Percentiles rank a stretch among this genome's conserved stretches.
These are phyloP conservation scores for Gossypium trilobum DNA, from an alignment of 441 rosid species.

Conservation along the genomic window DNA sequence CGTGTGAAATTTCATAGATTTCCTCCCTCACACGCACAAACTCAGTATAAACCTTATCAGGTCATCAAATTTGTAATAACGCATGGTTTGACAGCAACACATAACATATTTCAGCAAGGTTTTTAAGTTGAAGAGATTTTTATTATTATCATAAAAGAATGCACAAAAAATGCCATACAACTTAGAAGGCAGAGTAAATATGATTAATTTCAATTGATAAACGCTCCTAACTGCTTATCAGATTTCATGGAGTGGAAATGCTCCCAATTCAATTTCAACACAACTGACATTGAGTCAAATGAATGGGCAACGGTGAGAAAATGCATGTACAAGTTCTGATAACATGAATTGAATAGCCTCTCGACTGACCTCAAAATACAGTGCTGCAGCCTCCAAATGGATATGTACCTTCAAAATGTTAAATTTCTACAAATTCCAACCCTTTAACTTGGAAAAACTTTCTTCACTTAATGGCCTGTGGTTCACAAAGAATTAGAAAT, in stretches of 20 bases:
- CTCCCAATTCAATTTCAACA: neutral
- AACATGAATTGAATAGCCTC: slow-evolving; percentile 17
- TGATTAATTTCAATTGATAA: slow-evolving; percentile 10
- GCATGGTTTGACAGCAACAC: neutral
- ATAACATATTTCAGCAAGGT: neutral
- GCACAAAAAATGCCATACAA: neutral
- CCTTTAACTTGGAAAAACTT: slow-evolving; percentile 12
- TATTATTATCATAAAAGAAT: neutral
- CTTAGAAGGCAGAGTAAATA: neutral
- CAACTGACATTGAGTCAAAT: slow-evolving; percentile 1
- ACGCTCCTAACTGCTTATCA: neutral
- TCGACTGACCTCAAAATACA: slow-evolving; percentile 20
- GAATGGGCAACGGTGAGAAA: slow-evolving; percentile 7
- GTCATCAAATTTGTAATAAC: neutral
- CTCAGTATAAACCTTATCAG: slow-evolving; percentile 1
- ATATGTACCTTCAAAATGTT: neutral
- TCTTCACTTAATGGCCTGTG: slow-evolving; percentile 5
- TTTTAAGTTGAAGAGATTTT: neutral
- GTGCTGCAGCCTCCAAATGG: slow-evolving; percentile 8
- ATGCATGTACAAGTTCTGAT: slow-evolving; percentile 15
- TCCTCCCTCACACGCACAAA: neutral
- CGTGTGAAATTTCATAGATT: neutral
- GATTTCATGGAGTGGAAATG: slow-evolving; percentile 4
- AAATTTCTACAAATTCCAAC: slow-evolving; percentile 2
- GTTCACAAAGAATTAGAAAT: neutral